Evolutionary conservation across 2,329 filamentous ascomycete species (phyloP).

Genomic region (Hymenoscyphus occultus): DNA sequence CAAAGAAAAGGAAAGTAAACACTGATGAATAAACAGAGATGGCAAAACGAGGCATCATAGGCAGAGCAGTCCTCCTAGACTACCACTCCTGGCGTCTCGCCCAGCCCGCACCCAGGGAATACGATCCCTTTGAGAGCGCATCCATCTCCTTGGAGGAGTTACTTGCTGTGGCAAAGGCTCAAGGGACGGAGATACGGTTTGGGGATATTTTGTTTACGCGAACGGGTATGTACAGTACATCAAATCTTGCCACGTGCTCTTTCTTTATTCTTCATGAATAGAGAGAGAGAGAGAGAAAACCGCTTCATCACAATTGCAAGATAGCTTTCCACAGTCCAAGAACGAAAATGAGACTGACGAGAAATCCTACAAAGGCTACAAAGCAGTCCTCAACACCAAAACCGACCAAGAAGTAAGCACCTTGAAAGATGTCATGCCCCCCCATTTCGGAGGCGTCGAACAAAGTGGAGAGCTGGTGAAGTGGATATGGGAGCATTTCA

Average conservation of each 20-base stretch:
- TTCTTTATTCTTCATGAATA: no score
- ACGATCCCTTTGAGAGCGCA: slow-evolving; percentile 37
- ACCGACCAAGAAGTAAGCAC: slow-evolving; percentile 10
- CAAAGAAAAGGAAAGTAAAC: no score
- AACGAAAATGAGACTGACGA: slow-evolving; percentile 10
- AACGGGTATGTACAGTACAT: slow-evolving; percentile 41
- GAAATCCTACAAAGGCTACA: slow-evolving; percentile 29
- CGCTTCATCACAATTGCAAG: neutral
- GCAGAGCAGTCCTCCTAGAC: slow-evolving; percentile 54
- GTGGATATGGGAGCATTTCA: slow-evolving; percentile 35
- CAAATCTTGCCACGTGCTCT: no score
- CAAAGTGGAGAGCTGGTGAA: slow-evolving; percentile 12
- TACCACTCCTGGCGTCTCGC: slow-evolving; percentile 40
- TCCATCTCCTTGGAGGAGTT: slow-evolving; percentile 41
- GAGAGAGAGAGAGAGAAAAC: no score
- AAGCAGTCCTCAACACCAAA: neutral
- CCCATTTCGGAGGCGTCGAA: slow-evolving; percentile 7
- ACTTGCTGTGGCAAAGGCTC: slow-evolving; percentile 42
- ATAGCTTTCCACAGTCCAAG: neutral
- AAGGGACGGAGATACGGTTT: slow-evolving; percentile 45
- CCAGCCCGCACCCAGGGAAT: slow-evolving; percentile 35
- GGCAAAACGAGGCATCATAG: slow-evolving; percentile 46
- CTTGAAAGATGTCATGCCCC: slow-evolving; percentile 5
- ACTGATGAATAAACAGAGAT: neutral
- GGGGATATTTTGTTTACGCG: slow-evolving; percentile 51